Evolutionary conservation across 2,329 filamentous ascomycete genomes (phyloP).

Genomic region (Cyclaneusma minus): DNA sequence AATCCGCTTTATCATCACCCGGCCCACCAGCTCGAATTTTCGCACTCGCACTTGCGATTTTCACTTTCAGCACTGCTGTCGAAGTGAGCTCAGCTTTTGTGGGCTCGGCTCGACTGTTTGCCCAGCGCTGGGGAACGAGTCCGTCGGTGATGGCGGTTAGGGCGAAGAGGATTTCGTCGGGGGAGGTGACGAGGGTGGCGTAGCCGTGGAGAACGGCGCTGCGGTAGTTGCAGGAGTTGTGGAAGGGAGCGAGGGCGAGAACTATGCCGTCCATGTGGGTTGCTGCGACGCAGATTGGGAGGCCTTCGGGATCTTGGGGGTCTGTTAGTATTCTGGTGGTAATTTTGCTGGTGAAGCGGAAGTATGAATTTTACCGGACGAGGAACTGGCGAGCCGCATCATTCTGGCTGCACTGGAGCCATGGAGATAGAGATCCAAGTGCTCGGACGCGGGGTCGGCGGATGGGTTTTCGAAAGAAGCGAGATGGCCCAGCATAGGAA

Average conservation of each 20-base stretch:
- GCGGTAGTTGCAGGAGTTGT: slow-evolving; percentile 78
- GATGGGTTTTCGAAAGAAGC: slow-evolving; percentile 51
- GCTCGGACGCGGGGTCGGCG: slow-evolving; percentile 42
- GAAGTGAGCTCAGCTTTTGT: slow-evolving; percentile 58
- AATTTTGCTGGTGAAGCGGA: slow-evolving; percentile 1
- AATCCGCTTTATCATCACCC: slow-evolving; percentile 33
- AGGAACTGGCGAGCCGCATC: slow-evolving; percentile 51
- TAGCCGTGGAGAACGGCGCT: slow-evolving; percentile 58
- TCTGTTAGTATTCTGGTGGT: slow-evolving; percentile 1
- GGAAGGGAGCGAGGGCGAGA: slow-evolving; percentile 63
- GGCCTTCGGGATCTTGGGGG: slow-evolving; percentile 26
- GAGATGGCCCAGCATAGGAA: slow-evolving; percentile 81
- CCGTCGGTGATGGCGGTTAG: slow-evolving; percentile 66
- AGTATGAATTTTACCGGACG: too few species aligned
- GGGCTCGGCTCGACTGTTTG: slow-evolving; percentile 52
- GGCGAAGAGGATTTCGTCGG: slow-evolving; percentile 59
- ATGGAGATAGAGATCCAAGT: slow-evolving; percentile 66
- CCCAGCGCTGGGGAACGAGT: slow-evolving; percentile 55
- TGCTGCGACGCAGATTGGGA: slow-evolving; percentile 59
- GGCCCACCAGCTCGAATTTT: slow-evolving; percentile 57
- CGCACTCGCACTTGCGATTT: slow-evolving; percentile 54
- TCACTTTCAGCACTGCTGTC: slow-evolving; percentile 57
- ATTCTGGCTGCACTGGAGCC: slow-evolving; percentile 70
- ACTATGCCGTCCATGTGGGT: slow-evolving; percentile 68
- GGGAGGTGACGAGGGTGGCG: slow-evolving; percentile 49